A percentile compares a stretch with the other conserved stretches of the same genome.
phyloP scores from a whole-genome alignment of 805 yeast species.

The Saccharomycopsis malanga region DNA sequence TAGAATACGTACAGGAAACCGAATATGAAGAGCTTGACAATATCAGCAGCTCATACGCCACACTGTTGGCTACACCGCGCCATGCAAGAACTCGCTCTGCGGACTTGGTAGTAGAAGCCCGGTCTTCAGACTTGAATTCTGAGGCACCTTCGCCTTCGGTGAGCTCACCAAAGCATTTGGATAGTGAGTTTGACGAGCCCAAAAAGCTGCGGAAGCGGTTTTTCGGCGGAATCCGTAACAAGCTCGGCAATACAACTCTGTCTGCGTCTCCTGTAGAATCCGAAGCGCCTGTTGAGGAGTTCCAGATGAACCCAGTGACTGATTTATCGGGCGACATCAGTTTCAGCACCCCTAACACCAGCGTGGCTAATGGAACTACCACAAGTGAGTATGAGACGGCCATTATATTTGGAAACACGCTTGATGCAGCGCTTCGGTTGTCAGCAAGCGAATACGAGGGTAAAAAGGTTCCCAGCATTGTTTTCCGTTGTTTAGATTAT shows the following conservation, averaged over 20 bases:
- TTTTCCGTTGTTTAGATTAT: constrained; percentile 66
- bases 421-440: constrained; percentile 43
- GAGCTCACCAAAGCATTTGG: constrained; percentile 9
- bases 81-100: constrained; percentile 13
- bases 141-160: constrained; percentile 9
- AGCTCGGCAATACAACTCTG: constrained; percentile 15
- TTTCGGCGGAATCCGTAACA: constrained; percentile 22
- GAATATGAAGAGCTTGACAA: constrained; percentile 12
- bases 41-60: constrained; percentile 7
- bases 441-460: constrained; percentile 44
- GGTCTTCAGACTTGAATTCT: background rate
- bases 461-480: constrained; percentile 58
- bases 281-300: constrained; percentile 13
- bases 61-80: constrained; percentile 4
- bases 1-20: constrained; percentile 27
- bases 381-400: constrained; percentile 25
- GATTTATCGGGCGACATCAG: constrained; percentile 14
- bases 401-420: constrained; percentile 57
- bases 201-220: constrained; percentile 17
- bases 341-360: background rate
- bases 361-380: background rate
- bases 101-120: constrained; percentile 2
- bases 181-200: constrained; percentile 16
- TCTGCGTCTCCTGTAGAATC: background rate
- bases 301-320: constrained; percentile 20